These are phyloP conservation scores for Physcomitrium patens DNA, from an alignment of 225 moss, liverwort and hornwort genomes.

Conservation along the genomic window DNA sequence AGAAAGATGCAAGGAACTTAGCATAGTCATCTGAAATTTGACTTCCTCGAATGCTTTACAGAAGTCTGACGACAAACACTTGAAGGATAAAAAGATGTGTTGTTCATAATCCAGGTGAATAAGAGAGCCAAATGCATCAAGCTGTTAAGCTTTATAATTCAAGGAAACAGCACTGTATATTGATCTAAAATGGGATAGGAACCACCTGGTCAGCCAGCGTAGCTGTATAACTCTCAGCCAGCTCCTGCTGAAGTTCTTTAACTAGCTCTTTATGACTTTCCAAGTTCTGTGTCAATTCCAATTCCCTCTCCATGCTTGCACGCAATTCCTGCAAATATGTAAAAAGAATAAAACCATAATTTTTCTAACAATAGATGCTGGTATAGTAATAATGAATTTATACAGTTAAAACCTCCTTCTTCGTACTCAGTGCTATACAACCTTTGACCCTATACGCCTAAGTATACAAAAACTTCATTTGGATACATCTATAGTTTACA, in stretches of 20 bases:
- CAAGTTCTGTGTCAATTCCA: slow-evolving; percentile 61
- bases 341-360: slow-evolving; percentile 6
- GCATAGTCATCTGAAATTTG: not conserved
- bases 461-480: not conserved
- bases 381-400: not conserved
- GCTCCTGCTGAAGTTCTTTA: slow-evolving; percentile 65
- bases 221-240: slow-evolving; percentile 65
- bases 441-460: not conserved
- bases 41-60: slow-evolving; percentile 30
- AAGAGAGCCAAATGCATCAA: no score
- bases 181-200: slow-evolving; percentile 8
- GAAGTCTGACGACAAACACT: slow-evolving; percentile 15
- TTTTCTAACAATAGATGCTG: slow-evolving; percentile 8
- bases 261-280: slow-evolving; percentile 59
- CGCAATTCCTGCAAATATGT: slow-evolving; percentile 71
- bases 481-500: not conserved
- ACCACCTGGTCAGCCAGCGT: slow-evolving; percentile 74
- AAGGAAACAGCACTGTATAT: slow-evolving; percentile 4
- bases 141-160: not conserved
- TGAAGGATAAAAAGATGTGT: slow-evolving; percentile 14
- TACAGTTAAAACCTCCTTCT: not conserved
- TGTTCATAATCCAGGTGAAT: not conserved
- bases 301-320: slow-evolving; percentile 67
- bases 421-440: not conserved
- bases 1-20: slow-evolving; percentile 14